Conservation (phyloP, 2,329 filamentous ascomycete species). For the Plenodomus biglobosus region DNA sequence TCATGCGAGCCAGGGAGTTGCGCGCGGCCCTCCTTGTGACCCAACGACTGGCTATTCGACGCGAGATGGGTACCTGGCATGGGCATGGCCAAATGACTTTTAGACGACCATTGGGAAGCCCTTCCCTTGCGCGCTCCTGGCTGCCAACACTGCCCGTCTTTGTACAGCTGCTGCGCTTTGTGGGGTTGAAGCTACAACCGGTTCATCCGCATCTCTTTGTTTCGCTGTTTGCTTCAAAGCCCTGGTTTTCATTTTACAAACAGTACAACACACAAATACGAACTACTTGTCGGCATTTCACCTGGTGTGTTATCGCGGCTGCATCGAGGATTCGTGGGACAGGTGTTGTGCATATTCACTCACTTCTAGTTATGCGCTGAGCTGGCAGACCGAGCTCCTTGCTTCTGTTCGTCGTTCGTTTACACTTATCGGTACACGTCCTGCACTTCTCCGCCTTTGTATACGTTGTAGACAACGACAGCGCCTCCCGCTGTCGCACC, state of each 20-base stretch:
- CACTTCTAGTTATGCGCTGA: background rate
- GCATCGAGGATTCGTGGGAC: background rate
- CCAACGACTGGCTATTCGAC: background rate
- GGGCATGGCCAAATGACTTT: too few species aligned
- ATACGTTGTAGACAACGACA: background rate
- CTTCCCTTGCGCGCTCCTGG: too few species aligned
- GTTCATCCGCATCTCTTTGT: background rate
- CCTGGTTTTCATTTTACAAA: background rate
- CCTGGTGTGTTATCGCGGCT: background rate
- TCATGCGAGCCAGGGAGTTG: conserved; percentile 1
- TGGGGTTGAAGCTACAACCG: background rate
- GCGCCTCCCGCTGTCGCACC: conserved; percentile 5
- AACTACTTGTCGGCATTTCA: background rate
- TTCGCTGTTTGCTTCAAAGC: background rate
- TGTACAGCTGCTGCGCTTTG: background rate
- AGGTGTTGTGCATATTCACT: background rate
- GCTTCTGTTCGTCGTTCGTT: background rate
- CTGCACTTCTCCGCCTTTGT: background rate
- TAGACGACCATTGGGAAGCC: too few species aligned
- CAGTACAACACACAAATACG: too few species aligned
- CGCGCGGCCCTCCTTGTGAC: background rate
- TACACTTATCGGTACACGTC: background rate
- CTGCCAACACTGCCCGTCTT: too few species aligned
- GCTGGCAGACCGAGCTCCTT: background rate
- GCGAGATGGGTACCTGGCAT: background rate